phyloP scores from a whole-genome alignment of 805 yeast genomes.

The Nakazawaea ambrosiae region DNA sequence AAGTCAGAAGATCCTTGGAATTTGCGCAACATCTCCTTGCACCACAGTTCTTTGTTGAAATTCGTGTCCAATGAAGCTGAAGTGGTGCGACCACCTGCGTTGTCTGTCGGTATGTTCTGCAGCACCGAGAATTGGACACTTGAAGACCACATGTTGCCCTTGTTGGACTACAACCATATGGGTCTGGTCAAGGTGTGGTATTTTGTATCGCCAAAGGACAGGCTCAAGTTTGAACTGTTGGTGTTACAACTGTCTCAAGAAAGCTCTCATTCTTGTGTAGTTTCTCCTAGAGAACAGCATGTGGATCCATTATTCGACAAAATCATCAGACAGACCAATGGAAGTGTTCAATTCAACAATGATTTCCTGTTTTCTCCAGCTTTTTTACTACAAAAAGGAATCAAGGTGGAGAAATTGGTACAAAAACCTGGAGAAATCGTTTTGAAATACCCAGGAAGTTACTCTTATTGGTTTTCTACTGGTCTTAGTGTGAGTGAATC shows the following conservation, averaged over 20 bases:
- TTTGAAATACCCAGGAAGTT: conserved; percentile 49
- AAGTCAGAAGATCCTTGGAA: conserved; percentile 42
- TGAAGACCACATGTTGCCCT: conserved; percentile 55
- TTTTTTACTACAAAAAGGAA: conserved; percentile 38
- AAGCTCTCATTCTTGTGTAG: neutral
- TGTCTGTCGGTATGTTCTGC: conserved; percentile 46
- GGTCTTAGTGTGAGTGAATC: conserved; percentile 54
- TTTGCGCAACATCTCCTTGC: conserved; percentile 44
- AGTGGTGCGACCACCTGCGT: conserved; percentile 32
- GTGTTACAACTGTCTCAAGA: conserved; percentile 13
- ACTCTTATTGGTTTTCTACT: conserved; percentile 41
- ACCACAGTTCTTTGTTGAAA: conserved; percentile 41
- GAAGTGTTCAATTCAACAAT: conserved; percentile 23
- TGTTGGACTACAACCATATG: conserved; percentile 43
- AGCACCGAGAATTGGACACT: conserved; percentile 50
- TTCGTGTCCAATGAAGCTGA: conserved; percentile 35
- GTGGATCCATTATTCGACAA: conserved; percentile 3
- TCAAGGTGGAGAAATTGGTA: conserved; percentile 36
- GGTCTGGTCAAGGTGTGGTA: conserved; percentile 58
- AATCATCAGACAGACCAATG: neutral
- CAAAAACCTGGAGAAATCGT: conserved; percentile 60
- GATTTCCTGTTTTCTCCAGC: conserved; percentile 46
- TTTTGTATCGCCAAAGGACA: conserved; percentile 51
- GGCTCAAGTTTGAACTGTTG: conserved; percentile 42
- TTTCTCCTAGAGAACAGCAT: neutral